phyloP scores from a whole-genome alignment of 2,329 filamentous ascomycete genomes.

The Calonectria pauciramosa region DNA sequence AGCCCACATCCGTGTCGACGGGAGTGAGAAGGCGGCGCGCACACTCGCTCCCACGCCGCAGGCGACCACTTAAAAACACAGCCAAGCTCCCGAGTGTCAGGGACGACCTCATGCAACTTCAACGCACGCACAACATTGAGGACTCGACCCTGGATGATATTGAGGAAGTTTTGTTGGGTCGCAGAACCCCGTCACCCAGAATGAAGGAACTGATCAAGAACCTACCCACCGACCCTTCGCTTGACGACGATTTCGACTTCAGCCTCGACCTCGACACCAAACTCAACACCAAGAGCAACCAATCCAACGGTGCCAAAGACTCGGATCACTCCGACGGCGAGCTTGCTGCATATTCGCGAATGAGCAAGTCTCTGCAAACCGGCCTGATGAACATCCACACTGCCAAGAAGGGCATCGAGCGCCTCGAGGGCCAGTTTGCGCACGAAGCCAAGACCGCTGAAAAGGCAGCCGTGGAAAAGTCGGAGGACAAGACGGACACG shows the following conservation, averaged over 20 bases:
- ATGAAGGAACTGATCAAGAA: conserved; percentile 45
- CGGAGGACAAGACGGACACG: conserved; percentile 30
- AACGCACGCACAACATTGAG: conserved; percentile 67
- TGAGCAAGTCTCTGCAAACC: conserved; percentile 66
- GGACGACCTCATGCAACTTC: conserved; percentile 68
- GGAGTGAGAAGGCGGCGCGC: conserved; percentile 48
- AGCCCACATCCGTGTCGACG: conserved; percentile 38
- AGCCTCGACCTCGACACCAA: conserved; percentile 44
- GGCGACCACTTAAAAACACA: conserved; percentile 66
- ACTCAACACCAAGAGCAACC: conserved; percentile 42
- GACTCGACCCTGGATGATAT: conserved; percentile 73
- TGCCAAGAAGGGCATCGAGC: conserved; percentile 70
- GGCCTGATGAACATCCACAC: conserved; percentile 66
- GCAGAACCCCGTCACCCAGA: conserved; percentile 46
- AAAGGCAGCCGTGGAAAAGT: conserved; percentile 23
- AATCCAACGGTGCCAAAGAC: conserved; percentile 36
- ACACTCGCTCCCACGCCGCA: conserved; percentile 58
- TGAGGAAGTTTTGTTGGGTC: conserved; percentile 62
- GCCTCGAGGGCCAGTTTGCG: conserved; percentile 66
- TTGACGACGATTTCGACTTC: conserved; percentile 43
- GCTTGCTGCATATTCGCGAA: conserved; percentile 61
- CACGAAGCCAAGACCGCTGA: conserved; percentile 47
- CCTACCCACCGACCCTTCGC: conserved; percentile 38
- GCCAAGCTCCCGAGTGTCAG: conserved; percentile 67
- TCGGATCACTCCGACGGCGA: conserved; percentile 55